A percentile compares a stretch with the other conserved stretches of the same genome.
Evolutionary conservation across 2,329 filamentous ascomycete species (phyloP).

Genomic region (Pseudodiploospora longispora): DNA sequence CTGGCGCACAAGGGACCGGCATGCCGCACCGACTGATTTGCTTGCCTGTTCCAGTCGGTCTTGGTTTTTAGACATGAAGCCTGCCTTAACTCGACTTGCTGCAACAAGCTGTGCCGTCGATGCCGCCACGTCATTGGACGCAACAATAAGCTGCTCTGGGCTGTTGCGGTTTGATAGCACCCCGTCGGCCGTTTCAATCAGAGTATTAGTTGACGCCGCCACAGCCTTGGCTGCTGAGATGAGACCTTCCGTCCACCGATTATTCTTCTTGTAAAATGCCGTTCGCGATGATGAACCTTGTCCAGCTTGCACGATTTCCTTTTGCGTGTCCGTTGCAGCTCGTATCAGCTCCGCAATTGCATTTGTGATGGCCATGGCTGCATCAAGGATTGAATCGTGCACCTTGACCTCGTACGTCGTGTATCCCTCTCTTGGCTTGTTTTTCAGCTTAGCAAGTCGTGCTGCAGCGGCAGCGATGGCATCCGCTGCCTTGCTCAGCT

Average conservation of each 20-base stretch:
- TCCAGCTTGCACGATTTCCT: constrained; percentile 93
- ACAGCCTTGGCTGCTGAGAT: constrained; percentile 97
- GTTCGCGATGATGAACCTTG: constrained; percentile 79
- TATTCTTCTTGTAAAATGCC: constrained; percentile 99
- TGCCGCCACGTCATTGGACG: constrained; percentile 92
- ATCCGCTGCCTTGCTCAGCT: constrained; percentile 87
- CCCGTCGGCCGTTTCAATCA: constrained; percentile 96
- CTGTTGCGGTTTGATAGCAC: constrained; percentile 88
- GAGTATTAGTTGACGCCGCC: constrained; percentile 82
- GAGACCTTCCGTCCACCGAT: constrained; percentile 95
- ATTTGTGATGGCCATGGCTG: constrained; percentile 85
- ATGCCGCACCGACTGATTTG: constrained; percentile 87
- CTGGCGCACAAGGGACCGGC: constrained; percentile 79
- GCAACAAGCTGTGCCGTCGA: constrained; percentile 95
- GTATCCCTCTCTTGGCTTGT: constrained; percentile 92
- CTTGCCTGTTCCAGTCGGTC: constrained; percentile 83
- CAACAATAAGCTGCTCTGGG: constrained; percentile 94
- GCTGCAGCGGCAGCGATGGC: constrained; percentile 90
- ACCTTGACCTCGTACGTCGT: constrained; percentile 95
- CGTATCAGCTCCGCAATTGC: constrained; percentile 93
- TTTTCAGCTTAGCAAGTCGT: constrained; percentile 83
- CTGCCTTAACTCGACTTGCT: constrained; percentile 90
- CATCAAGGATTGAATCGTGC: constrained; percentile 89
- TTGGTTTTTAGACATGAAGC: constrained; percentile 96
- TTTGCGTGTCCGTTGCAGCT: constrained; percentile 83